phyloP scores from a whole-genome alignment of 345 rosid genomes.

The Fremontodendron californicum region DNA sequence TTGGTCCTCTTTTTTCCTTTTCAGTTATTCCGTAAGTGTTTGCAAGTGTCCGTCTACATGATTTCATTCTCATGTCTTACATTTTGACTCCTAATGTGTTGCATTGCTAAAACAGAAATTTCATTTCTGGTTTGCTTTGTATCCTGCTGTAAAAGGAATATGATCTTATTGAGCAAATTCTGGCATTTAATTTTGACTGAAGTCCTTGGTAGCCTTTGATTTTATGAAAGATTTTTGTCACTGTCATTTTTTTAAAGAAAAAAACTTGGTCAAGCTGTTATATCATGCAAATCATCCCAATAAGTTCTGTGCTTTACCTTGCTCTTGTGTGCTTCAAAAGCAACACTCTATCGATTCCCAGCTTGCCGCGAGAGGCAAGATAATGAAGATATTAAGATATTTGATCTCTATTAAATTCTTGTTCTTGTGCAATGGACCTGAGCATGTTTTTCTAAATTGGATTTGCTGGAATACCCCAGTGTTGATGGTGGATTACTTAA shows the following conservation, averaged over 20 bases:
- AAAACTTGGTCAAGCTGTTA: not conserved
- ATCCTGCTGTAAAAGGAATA: not conserved
- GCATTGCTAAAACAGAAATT: not conserved
- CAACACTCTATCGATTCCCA: not conserved
- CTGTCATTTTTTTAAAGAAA: not conserved
- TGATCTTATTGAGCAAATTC: not conserved
- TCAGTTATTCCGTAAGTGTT: not conserved
- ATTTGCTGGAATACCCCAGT: constrained; percentile 5
- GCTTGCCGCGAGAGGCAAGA: not conserved
- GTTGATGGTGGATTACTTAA: not conserved
- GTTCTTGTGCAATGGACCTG: not conserved
- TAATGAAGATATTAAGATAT: too few relatives aligned
- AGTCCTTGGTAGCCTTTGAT: not conserved
- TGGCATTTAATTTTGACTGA: not conserved
- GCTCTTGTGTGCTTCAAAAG: not conserved
- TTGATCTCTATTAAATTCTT: not conserved
- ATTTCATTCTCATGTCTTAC: not conserved
- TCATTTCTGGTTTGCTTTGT: not conserved
- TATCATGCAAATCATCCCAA: not conserved
- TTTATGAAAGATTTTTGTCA: not conserved
- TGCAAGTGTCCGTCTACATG: not conserved
- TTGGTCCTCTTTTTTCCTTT: not conserved
- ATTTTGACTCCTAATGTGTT: not conserved
- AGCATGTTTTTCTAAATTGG: not conserved
- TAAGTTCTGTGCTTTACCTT: not conserved